Conservation (phyloP, 2,329 filamentous ascomycete genomes). For the Gliomastix tumulicola region DNA sequence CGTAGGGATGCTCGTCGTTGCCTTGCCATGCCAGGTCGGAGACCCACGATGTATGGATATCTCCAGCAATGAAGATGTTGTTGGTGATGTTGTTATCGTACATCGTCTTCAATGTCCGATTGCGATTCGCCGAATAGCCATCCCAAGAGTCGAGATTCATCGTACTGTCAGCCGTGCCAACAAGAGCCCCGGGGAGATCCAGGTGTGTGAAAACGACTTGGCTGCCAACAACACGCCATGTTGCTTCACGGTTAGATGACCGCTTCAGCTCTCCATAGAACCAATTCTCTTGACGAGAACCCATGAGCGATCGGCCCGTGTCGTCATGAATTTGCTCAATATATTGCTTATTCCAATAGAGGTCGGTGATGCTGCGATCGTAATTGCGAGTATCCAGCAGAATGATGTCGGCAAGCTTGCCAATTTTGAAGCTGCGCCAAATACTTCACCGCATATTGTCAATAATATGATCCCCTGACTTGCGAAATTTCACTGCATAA, state of each 20-base stretch:
- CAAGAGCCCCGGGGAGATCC: slow-evolving; percentile 12
- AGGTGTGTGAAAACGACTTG: slow-evolving; percentile 58
- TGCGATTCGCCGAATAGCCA: slow-evolving; percentile 60
- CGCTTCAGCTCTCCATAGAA: slow-evolving; percentile 50
- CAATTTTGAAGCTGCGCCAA: slow-evolving; percentile 56
- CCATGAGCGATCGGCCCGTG: slow-evolving; percentile 59
- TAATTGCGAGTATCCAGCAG: slow-evolving; percentile 62
- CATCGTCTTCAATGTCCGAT: slow-evolving; percentile 57
- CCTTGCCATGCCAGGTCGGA: slow-evolving; percentile 47
- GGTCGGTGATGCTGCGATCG: slow-evolving; percentile 50
- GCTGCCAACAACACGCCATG: slow-evolving; percentile 63
- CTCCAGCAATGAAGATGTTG: slow-evolving; percentile 64
- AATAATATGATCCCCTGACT: too few species aligned
- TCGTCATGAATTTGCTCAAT: slow-evolving; percentile 53
- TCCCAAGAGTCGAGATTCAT: too few species aligned
- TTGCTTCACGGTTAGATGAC: slow-evolving; percentile 49
- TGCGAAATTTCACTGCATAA: too few species aligned
- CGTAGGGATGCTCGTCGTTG: slow-evolving; percentile 40
- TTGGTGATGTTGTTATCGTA: slow-evolving; percentile 61
- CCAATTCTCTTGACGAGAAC: slow-evolving; percentile 63
- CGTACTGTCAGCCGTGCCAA: too few species aligned
- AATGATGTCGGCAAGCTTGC: slow-evolving; percentile 54
- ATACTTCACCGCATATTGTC: too few species aligned
- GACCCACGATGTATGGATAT: slow-evolving; percentile 45
- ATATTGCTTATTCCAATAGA: too few species aligned